A percentile compares a stretch with the other conserved stretches of the same genome.
Evolutionary conservation across 1,284 basidiomycete genomes (phyloP).

Genomic region (Fistulinella cinereoalba): DNA sequence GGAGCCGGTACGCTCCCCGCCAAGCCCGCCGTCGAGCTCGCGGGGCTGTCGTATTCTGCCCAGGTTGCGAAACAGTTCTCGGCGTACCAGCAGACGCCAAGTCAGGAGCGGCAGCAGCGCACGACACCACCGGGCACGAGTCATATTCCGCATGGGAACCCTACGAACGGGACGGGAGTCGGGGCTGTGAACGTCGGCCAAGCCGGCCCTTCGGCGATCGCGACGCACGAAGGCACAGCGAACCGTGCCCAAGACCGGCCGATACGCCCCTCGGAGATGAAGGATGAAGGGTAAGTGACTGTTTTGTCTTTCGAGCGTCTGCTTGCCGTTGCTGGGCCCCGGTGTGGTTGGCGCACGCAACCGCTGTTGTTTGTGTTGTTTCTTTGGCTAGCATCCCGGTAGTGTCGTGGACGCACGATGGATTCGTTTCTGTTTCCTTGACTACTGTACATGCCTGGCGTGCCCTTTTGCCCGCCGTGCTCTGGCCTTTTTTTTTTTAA

Average conservation of each 20-base stretch:
- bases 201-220: slow-evolving; percentile 29
- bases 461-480: slow-evolving; percentile 19
- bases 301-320: slow-evolving; percentile 24
- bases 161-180: too few relatives aligned
- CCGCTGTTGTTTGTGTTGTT: too few relatives aligned
- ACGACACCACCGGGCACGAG: too few relatives aligned
- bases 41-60: slow-evolving; percentile 54
- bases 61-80: slow-evolving; percentile 73
- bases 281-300: slow-evolving; percentile 91
- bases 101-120: slow-evolving; percentile 60
- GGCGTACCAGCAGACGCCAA: slow-evolving; percentile 63
- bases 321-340: slow-evolving; percentile 14
- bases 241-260: slow-evolving; percentile 33
- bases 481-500: too few relatives aligned
- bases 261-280: slow-evolving; percentile 81
- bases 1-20: slow-evolving; percentile 32
- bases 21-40: slow-evolving; percentile 24
- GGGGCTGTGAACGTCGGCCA: slow-evolving; percentile 14
- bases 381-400: slow-evolving; percentile 15
- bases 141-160: too few relatives aligned
- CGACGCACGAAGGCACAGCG: slow-evolving; percentile 35
- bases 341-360: slow-evolving; percentile 6
- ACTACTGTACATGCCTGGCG: slow-evolving; percentile 24
- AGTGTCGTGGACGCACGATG: slow-evolving; percentile 29
- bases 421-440: slow-evolving; percentile 2